These are phyloP conservation scores for Hypoxylon sp. DNA, from an alignment of 2,329 filamentous ascomycete genomes.

Conservation along the genomic window DNA sequence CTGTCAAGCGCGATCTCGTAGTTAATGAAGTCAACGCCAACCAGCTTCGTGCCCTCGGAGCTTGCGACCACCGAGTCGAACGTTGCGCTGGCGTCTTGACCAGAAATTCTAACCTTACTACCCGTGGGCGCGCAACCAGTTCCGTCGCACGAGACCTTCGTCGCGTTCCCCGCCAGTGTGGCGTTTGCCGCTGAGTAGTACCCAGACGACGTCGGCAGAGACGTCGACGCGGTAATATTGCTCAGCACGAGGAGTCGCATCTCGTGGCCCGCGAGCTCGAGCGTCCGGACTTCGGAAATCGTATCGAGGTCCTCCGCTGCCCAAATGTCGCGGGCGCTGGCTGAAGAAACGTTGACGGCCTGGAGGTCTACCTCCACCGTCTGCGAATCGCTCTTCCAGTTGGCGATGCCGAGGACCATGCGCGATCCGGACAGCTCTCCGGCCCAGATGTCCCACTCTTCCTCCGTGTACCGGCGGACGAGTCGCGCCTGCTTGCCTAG, in stretches of 20 bases:
- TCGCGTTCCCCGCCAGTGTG: slow-evolving; percentile 52
- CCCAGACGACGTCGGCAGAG: slow-evolving; percentile 38
- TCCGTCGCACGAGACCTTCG: slow-evolving; percentile 51
- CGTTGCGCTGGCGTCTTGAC: slow-evolving; percentile 50
- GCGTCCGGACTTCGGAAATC: slow-evolving; percentile 50
- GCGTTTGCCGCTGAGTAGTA: slow-evolving; percentile 59
- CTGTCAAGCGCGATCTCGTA: slow-evolving; percentile 60
- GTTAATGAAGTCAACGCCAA: slow-evolving; percentile 64
- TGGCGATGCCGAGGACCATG: slow-evolving; percentile 60
- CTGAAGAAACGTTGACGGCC: slow-evolving; percentile 54
- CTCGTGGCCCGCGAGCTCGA: slow-evolving; percentile 55
- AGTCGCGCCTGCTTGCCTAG: slow-evolving; percentile 65
- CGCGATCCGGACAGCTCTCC: slow-evolving; percentile 59
- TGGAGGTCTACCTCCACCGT: slow-evolving; percentile 57
- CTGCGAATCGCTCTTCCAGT: slow-evolving; percentile 61
- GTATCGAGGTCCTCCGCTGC: slow-evolving; percentile 51
- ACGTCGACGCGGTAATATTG: slow-evolving; percentile 46
- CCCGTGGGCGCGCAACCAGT: slow-evolving; percentile 58
- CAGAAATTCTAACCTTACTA: slow-evolving; percentile 57
- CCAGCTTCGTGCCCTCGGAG: slow-evolving; percentile 52
- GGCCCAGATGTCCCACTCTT: slow-evolving; percentile 64
- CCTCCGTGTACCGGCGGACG: slow-evolving; percentile 59
- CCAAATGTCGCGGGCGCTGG: slow-evolving; percentile 57
- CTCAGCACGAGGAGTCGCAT: slow-evolving; percentile 55
- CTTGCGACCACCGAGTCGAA: slow-evolving; percentile 52